phyloP scores from a whole-genome alignment of 1,284 basidiomycete species.

The Ustilago curta region DNA sequence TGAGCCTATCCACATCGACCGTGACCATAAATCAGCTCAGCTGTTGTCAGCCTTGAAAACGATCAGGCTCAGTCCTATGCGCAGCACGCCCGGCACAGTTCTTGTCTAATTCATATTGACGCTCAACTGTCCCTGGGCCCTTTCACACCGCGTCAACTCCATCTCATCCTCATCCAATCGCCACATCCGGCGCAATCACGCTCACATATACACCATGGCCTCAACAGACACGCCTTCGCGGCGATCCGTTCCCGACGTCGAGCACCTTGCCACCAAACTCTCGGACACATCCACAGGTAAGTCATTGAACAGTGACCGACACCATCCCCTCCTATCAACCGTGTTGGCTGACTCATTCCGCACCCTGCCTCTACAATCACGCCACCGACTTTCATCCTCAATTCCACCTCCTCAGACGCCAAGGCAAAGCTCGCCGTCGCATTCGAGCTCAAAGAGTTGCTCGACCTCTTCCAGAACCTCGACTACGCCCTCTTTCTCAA shows the following conservation, averaged over 20 bases:
- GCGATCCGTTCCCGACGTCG: conserved; percentile 44
- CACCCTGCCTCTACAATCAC: too few species aligned
- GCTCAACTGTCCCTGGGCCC: background rate
- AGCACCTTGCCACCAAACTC: conserved; percentile 48
- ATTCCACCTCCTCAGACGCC: conserved; percentile 32
- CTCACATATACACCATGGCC: conserved; percentile 22
- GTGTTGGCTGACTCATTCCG: too few species aligned
- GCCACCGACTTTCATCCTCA: too few species aligned
- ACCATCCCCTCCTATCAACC: too few species aligned
- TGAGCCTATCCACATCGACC: background rate
- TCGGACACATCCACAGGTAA: conserved; percentile 28
- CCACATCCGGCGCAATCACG: background rate
- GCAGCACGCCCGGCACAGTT: conserved; percentile 1
- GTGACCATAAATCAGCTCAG: too few species aligned
- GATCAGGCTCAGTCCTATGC: background rate
- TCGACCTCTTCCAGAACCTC: conserved; percentile 68
- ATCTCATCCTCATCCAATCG: background rate
- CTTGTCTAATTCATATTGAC: background rate
- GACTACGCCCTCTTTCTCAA: conserved; percentile 78
- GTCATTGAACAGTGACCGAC: too few species aligned
- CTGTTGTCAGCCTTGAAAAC: too few species aligned
- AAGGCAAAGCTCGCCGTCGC: conserved; percentile 54
- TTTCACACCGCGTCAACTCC: background rate
- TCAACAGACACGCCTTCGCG: conserved; percentile 42
- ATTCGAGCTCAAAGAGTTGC: conserved; percentile 62